Evolutionary conservation across 352 stramenopile genomes (phyloP), one percentile per base, ranked within the genome.

Genomic region (Phytophthora cactorum): DNA sequence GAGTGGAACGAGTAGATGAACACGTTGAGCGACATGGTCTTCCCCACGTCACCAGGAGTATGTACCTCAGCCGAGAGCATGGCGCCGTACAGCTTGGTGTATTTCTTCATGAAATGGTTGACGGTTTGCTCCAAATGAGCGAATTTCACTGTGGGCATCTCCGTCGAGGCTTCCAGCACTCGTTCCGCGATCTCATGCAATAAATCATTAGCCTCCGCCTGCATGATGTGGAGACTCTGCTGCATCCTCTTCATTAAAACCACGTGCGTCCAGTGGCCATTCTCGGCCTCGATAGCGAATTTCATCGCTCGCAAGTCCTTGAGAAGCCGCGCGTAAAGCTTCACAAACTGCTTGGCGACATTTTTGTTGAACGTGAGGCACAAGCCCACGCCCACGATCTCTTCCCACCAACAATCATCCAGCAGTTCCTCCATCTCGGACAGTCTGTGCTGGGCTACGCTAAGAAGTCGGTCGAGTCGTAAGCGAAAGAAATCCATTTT

Each of bases 1-100:
- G 83, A 79, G 65, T 92, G 78, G 67, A 92, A 84, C 49, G 86
- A 92, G 66, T 90, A 93, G n/a, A 91, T 68, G 47, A 93, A 93
- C 7, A 93, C 72, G 49, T 90, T 90, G 11, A 93, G 59, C 5
- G 82, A 82, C 74, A 93, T 88, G 10, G 79, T 88, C 41, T 82
- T 85, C 1, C 70, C 80, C 8, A 93, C 78, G 22, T 91, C 78
- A 0, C 60, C 59, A n/a, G 76, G 45, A 0, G 70, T 78, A 12
- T 79, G 62, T 5, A 88, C 74, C 12, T 68, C 63, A 12, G 77
- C 57, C 3, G 72, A 65, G 5, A 84, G 55, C 51, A 89, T 68
- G 1, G 85, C 74, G 17, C 75, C 71, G 29, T 87, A 90, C 34
- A 89, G 29, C 7, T 72, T 77, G 32, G 77, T 80, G 56, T 90